Percentiles rank a stretch among this genome's conserved stretches.
Evolutionary conservation across 106 monocot genomes (phyloP).

Genomic region (Dendrobium huoshanense): DNA sequence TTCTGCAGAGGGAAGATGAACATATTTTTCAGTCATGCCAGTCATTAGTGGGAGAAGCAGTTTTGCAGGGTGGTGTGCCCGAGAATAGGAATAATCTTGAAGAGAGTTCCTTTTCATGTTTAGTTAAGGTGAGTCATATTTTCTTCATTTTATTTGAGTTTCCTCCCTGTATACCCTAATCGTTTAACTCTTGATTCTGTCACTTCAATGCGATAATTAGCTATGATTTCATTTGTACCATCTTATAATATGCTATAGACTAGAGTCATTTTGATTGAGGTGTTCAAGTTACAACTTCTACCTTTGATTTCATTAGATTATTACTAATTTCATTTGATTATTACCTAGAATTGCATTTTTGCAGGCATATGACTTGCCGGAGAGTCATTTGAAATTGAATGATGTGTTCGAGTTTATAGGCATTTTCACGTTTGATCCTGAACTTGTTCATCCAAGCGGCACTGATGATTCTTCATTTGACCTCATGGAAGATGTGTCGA

Average conservation of each 20-base stretch:
- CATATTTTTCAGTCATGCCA: constrained; percentile 8
- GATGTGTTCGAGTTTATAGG: constrained; percentile 94
- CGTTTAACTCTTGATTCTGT: neutral
- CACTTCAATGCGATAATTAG: neutral
- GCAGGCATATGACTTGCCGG: constrained; percentile 80
- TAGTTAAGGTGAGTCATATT: constrained; percentile 53
- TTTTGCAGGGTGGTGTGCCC: constrained; percentile 5
- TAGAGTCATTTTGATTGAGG: neutral
- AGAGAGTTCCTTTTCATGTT: constrained; percentile 44
- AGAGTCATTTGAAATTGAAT: constrained; percentile 76
- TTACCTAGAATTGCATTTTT: neutral
- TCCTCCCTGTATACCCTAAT: neutral
- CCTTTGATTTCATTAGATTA: neutral
- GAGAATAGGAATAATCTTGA: constrained; percentile 10
- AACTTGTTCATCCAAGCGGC: constrained; percentile 36
- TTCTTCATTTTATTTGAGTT: neutral
- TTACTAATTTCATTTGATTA: neutral
- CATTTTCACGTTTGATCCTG: constrained; percentile 87
- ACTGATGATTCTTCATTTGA: constrained; percentile 52
- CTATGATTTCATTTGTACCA: neutral
- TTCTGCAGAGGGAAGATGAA: constrained; percentile 56
- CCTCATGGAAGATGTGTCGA: constrained; percentile 66
- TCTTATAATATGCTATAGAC: neutral
- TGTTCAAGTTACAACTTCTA: neutral
- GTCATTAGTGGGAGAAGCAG: constrained; percentile 8